Evolutionary conservation across 306 rosid species (phyloP).

Genomic region (Echinosophora koreensis): DNA sequence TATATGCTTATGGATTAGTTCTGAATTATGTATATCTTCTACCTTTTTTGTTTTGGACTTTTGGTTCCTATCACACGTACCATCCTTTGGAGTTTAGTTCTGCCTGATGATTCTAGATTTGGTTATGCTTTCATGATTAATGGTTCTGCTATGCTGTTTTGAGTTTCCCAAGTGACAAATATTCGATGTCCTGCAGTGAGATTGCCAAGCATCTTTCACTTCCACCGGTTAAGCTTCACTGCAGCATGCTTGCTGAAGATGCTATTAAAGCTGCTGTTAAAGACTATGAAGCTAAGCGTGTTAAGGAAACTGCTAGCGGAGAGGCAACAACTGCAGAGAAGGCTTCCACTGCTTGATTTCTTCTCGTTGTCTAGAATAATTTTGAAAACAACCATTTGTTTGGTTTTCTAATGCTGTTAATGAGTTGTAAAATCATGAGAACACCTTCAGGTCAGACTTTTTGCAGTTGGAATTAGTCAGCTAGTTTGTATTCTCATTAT

Average conservation of each 20-base stretch:
- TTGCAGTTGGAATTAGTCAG: conserved; percentile 22
- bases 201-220: conserved; percentile 93
- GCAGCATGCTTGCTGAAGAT: conserved; percentile 99
- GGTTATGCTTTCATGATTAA: conserved; percentile 28
- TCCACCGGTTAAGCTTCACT: conserved; percentile 95
- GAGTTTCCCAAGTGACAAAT: conserved; percentile 8
- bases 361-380: conserved; percentile 10
- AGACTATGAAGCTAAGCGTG: conserved; percentile 74
- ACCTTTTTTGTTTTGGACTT: conserved; percentile 9
- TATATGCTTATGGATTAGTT: neutral
- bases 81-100: neutral
- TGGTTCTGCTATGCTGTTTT: neutral
- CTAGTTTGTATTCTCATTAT: conserved; percentile 8
- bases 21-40: neutral
- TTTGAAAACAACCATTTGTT: conserved; percentile 23
- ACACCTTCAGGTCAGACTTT: neutral
- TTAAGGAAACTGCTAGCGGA: conserved; percentile 40
- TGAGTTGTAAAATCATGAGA: conserved; percentile 7
- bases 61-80: neutral
- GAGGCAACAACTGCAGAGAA: conserved; percentile 52
- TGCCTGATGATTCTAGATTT: neutral
- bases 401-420: neutral
- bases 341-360: conserved; percentile 53
- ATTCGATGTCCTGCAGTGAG: conserved; percentile 60
- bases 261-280: conserved; percentile 97